phyloP scores from a whole-genome alignment of 805 yeast species.

The Candida insectalens region DNA sequence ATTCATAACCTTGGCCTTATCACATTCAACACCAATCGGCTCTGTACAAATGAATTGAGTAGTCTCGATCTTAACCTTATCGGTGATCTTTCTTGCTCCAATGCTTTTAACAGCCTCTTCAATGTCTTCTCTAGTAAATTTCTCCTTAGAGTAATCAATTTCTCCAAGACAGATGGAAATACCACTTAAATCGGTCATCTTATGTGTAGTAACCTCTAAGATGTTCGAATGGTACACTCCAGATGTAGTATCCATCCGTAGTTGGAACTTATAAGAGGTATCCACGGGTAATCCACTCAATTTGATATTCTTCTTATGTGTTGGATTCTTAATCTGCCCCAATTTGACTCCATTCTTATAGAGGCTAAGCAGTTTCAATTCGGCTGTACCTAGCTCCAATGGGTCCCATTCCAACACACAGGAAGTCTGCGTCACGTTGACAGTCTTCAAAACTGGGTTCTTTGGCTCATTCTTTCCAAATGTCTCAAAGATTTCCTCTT shows the following conservation, averaged over 20 bases:
- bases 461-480: slow-evolving; percentile 71
- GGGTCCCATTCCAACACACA: slow-evolving; percentile 94
- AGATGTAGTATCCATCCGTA: slow-evolving; percentile 79
- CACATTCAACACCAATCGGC: slow-evolving; percentile 53
- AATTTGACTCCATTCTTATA: slow-evolving; percentile 67
- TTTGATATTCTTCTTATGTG: slow-evolving; percentile 70
- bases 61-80: slow-evolving; percentile 73
- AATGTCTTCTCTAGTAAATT: slow-evolving; percentile 44
- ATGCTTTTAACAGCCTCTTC: slow-evolving; percentile 53
- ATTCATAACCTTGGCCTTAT: slow-evolving; percentile 73
- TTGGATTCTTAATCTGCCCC: slow-evolving; percentile 79
- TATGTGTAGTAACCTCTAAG: slow-evolving; percentile 72
- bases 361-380: slow-evolving; percentile 63
- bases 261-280: slow-evolving; percentile 66
- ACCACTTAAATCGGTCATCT: slow-evolving; percentile 92
- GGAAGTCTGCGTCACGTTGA: slow-evolving; percentile 87
- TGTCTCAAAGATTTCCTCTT: slow-evolving; percentile 58
- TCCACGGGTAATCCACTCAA: slow-evolving; percentile 88
- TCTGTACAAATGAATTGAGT: slow-evolving; percentile 84
- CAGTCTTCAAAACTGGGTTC: slow-evolving; percentile 55
- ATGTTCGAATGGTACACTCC: slow-evolving; percentile 70
- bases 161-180: slow-evolving; percentile 87
- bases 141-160: slow-evolving; percentile 41
- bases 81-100: slow-evolving; percentile 76
- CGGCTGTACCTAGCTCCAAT: slow-evolving; percentile 73